Percentiles rank a stretch among this genome's conserved stretches.
These are phyloP conservation scores for Aspergillus quadrilineatus DNA, from an alignment of 2,329 filamentous ascomycete species.

Conservation along the genomic window DNA sequence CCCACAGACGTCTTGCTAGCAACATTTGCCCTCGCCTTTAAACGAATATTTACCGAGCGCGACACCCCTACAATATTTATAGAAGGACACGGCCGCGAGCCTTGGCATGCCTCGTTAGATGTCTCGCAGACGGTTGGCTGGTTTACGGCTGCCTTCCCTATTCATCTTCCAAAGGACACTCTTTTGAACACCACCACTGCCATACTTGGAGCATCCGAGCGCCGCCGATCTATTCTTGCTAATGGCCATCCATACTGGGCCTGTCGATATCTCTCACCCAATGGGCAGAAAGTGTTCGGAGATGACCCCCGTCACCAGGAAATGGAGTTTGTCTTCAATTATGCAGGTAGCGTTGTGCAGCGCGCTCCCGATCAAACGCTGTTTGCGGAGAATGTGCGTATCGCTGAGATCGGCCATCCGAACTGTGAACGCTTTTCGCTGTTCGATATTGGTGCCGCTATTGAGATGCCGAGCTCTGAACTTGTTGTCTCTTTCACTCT, in stretches of 20 bases:
- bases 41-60: conserved; percentile 9
- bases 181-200: background rate
- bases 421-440: conserved; percentile 7
- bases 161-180: background rate
- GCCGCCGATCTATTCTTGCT: background rate
- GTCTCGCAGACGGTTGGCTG: conserved; percentile 11
- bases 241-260: conserved; percentile 16
- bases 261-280: conserved; percentile 8
- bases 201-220: conserved; percentile 3
- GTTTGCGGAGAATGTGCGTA: background rate
- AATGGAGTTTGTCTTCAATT: conserved; percentile 17
- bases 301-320: background rate
- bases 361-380: background rate
- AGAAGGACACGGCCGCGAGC: conserved; percentile 20
- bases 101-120: conserved; percentile 9
- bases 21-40: conserved; percentile 7
- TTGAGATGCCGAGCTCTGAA: background rate
- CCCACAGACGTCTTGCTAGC: conserved; percentile 13
- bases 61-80: conserved; percentile 12
- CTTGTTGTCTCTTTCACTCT: conserved; percentile 1
- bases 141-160: conserved; percentile 12
- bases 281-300: background rate
- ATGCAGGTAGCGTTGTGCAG: conserved; percentile 6
- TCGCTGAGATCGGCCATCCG: background rate
- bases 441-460: conserved; percentile 4